Evolutionary conservation across 2,329 filamentous ascomycete genomes (phyloP).

Genomic region (Diaporthe ampelina): DNA sequence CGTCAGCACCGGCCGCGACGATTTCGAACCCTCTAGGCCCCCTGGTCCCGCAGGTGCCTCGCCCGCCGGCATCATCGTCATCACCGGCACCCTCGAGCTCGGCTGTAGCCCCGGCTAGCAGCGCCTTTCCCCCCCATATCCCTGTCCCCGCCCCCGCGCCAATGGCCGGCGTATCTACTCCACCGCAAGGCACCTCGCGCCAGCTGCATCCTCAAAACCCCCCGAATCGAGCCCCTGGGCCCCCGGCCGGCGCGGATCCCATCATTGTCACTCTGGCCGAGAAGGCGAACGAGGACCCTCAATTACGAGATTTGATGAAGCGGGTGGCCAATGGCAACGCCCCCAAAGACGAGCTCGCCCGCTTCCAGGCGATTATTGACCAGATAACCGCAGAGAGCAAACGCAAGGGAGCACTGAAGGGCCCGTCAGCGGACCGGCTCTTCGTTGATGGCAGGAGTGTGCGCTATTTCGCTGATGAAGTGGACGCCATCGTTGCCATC

Average conservation of each 20-base stretch:
- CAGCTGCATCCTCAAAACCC: slow-evolving; percentile 22
- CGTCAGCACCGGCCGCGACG: slow-evolving; percentile 40
- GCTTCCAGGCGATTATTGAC: slow-evolving; percentile 86
- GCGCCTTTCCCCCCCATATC: slow-evolving; percentile 45
- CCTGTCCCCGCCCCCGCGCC: slow-evolving; percentile 41
- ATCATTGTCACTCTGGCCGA: slow-evolving; percentile 86
- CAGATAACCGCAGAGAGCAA: slow-evolving; percentile 76
- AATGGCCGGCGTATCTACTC: slow-evolving; percentile 35
- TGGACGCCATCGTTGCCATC: slow-evolving; percentile 70
- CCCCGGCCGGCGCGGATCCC: slow-evolving; percentile 68
- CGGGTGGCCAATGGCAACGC: slow-evolving; percentile 84
- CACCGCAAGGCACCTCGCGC: slow-evolving; percentile 30
- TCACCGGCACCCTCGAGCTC: slow-evolving; percentile 49
- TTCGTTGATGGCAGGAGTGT: slow-evolving; percentile 69
- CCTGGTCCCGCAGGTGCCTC: slow-evolving; percentile 40
- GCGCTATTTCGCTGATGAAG: slow-evolving; percentile 72
- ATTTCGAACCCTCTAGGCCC: slow-evolving; percentile 25
- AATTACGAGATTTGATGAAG: slow-evolving; percentile 85
- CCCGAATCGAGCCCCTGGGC: slow-evolving; percentile 45
- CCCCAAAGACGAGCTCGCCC: slow-evolving; percentile 76
- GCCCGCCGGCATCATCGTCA: slow-evolving; percentile 49
- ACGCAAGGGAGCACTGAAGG: slow-evolving; percentile 63
- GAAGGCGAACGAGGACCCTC: slow-evolving; percentile 78
- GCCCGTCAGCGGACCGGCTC: slow-evolving; percentile 67
- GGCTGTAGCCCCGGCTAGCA: slow-evolving; percentile 36